Base-by-base conservation (phyloP, 805 yeast genomes). In the Tetrapisispora pingtungensis region DNA sequence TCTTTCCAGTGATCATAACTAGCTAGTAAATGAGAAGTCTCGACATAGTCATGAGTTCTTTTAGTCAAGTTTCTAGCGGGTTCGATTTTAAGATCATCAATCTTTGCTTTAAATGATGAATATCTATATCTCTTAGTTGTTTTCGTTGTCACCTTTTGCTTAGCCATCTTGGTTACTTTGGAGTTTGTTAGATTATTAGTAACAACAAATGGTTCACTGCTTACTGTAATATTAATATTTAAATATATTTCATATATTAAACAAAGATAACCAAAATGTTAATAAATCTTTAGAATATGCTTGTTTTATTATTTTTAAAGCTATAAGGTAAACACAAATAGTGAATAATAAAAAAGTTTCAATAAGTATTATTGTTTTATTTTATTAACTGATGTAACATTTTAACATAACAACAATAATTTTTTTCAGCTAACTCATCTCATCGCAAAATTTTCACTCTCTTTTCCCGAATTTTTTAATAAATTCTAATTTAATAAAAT, bases 1-100 rank as follows among this genome's bases (percentile, higher is more conserved):
- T 93, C 97, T 46, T 70, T 74, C 96, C 97, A 90, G 53, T 85
- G 87, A 39, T 82, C 81, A 48, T 84, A 69, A 0, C 95, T 79
- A 12, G 93, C 75, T 26, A 82, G 64, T 53, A 89, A 85, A 62
- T 84, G 89, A 1, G 96, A 87, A 2, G 79, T 64, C 48, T 82
- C 90, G 32, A 75, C 84, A 49, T 79, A 77, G 56, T 83, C 84
- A 55, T 77, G 81, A 1, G 78, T 81, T 54, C 84, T 71, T 49
- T 72, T 76, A 20, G 69, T 66, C 33, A 80, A 62, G 42, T 73
- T 73, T 47, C 74, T 68, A 20, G 73, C 66, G 0, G 97, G 86
- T 62, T 84, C 96, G 44, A 93, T 87, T 56, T 81, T 81, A 46
- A 90, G 76, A 17, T 83, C 69, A 50, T 90, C 96, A 17, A 89